Evolutionary conservation across 441 rosid species (phyloP), one percentile per base, ranked within the genome.

Genomic region (Macaranga tanarius): DNA sequence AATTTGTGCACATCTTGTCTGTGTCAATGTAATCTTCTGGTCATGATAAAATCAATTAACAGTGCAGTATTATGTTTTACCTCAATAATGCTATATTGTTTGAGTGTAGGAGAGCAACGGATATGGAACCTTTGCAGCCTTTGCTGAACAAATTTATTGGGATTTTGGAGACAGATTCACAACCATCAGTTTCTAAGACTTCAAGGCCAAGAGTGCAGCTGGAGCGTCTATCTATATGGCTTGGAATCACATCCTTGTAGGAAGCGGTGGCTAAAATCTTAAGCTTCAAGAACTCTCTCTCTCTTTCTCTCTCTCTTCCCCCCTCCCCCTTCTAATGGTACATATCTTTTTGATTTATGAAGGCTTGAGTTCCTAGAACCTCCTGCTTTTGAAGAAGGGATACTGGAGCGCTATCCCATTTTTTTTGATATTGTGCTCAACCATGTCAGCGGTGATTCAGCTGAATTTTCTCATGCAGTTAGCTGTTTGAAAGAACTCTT

Each of bases 361-460:
- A 96, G 99, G 92, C 92, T 96, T 69, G 99, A 90, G 78, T 93
- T 89, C 85, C 80, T 96, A 77, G 99, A 96, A 81, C 93, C 98
- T 82, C 90, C 95, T 79, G 97, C 91, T 75, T 89, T 93, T 77
- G 99, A 96, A 91, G 98, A 93, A 79, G 98, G 97, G 73, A 91
- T 96, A 75, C 78, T 93, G 72, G 99, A 92, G 90, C 87, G 88
- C 75, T 90, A 93, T 82, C 99, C 99, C 64, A 89, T 90, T 79
- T 96, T 93, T 81, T 87, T 96, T 80, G 98, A 96, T 80, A 88
- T 89, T 71, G 95, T 96, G 79, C 90, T 96, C 73, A 92, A 96
- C 78, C 97, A 93, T 80, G 76, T 96, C 71, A 88, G 97, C 61
- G 88, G 96, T 23, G 98, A 96, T 86, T 91, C 96, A 44, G 83